phyloP scores from a whole-genome alignment of 1,284 basidiomycete genomes.

The Cryptococcus depauperatus region DNA sequence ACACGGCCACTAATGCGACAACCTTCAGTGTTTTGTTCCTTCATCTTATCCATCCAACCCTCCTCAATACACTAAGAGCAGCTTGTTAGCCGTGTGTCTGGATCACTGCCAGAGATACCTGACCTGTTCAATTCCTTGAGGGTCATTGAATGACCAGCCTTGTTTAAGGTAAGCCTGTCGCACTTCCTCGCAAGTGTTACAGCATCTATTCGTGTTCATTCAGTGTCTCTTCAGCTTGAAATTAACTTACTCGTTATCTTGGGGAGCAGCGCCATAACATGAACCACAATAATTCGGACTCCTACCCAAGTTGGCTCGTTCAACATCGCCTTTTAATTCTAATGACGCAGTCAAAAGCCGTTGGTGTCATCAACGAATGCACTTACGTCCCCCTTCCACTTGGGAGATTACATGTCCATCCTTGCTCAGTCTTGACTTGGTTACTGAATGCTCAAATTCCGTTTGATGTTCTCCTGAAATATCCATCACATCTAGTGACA shows the following conservation, averaged over 20 bases:
- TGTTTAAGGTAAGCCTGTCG: conserved; percentile 79
- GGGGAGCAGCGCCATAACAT: conserved; percentile 84
- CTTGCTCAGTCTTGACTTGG: conserved; percentile 68
- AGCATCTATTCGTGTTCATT: conserved; percentile 53
- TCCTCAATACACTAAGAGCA: conserved; percentile 76
- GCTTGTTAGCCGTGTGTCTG: background rate
- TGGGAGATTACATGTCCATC: conserved; percentile 56
- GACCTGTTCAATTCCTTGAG: conserved; percentile 87
- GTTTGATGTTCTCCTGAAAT: conserved; percentile 91
- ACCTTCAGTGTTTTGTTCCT: conserved; percentile 85
- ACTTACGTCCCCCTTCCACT: conserved; percentile 31
- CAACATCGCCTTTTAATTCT: conserved; percentile 75
- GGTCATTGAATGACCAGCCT: conserved; percentile 91
- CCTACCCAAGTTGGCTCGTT: conserved; percentile 61
- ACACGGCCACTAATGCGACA: conserved; percentile 88
- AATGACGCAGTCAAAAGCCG: background rate
- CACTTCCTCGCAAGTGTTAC: conserved; percentile 94
- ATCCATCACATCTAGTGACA: conserved; percentile 95
- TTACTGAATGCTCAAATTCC: conserved; percentile 80
- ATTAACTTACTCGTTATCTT: conserved; percentile 53
- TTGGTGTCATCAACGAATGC: too few species aligned
- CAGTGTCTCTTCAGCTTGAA: background rate
- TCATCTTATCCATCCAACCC: conserved; percentile 89
- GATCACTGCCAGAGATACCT: conserved; percentile 24
- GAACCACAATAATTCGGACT: conserved; percentile 79